These are phyloP conservation scores for Delonix regia DNA, from an alignment of 306 rosid genomes.

Conservation along the genomic window DNA sequence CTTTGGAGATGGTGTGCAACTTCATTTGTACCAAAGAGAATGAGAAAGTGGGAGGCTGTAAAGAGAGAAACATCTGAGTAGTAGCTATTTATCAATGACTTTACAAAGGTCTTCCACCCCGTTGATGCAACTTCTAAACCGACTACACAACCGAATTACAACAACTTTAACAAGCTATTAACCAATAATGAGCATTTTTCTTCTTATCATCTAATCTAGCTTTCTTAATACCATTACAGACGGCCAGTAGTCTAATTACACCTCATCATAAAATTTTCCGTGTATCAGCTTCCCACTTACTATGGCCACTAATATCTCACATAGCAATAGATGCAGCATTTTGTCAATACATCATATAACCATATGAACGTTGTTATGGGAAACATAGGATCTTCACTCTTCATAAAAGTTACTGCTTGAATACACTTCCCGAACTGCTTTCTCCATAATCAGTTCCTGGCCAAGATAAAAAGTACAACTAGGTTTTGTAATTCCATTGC, in stretches of 20 bases:
- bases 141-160: background rate
- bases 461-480: constrained; percentile 27
- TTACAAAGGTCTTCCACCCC: background rate
- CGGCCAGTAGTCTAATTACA: background rate
- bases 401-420: constrained; percentile 41
- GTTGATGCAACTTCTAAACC: background rate
- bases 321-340: background rate
- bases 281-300: background rate
- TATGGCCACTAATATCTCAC: background rate
- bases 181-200: background rate
- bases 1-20: background rate
- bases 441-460: constrained; percentile 76
- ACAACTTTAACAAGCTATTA: background rate
- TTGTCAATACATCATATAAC: background rate
- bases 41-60: background rate
- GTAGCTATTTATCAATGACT: background rate
- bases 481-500: constrained; percentile 6
- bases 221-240: background rate
- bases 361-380: background rate
- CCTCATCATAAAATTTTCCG: background rate
- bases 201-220: background rate
- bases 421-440: constrained; percentile 62
- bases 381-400: constrained; percentile 36
- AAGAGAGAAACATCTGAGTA: background rate
- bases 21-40: background rate